phyloP scores from a whole-genome alignment of 306 rosid genomes.

The Cyamopsis tetragonoloba region DNA sequence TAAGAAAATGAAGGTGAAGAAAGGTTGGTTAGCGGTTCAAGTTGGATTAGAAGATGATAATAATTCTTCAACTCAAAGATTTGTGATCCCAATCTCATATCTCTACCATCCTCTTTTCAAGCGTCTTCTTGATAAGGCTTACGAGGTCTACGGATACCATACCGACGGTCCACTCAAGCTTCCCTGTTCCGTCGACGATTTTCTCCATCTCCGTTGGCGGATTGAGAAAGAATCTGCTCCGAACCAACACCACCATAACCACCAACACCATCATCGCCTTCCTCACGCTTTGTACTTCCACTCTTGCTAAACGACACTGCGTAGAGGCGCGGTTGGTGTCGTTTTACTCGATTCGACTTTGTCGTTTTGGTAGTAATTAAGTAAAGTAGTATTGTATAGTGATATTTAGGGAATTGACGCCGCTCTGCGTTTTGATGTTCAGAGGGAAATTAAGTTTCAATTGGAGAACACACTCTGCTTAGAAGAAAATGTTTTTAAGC shows the following conservation, averaged over 20 bases:
- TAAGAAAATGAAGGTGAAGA: slow-evolving; percentile 75
- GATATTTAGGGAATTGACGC: background rate
- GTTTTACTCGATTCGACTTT: too few species aligned
- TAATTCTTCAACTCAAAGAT: slow-evolving; percentile 31
- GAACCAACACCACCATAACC: slow-evolving; percentile 11
- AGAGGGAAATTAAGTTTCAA: slow-evolving; percentile 13
- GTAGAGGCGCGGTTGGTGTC: too few species aligned
- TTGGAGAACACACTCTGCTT: background rate
- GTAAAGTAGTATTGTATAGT: too few species aligned
- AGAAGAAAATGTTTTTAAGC: background rate
- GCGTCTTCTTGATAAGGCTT: slow-evolving; percentile 55
- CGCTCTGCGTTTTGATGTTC: slow-evolving; percentile 26
- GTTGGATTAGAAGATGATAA: slow-evolving; percentile 59
- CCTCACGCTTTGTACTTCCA: slow-evolving; percentile 43
- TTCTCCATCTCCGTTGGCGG: slow-evolving; percentile 59
- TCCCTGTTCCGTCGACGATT: slow-evolving; percentile 67
- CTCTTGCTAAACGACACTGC: slow-evolving; percentile 48
- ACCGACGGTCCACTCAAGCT: slow-evolving; percentile 67
- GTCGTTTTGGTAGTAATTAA: too few species aligned
- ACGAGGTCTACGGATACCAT: slow-evolving; percentile 68
- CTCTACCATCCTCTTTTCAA: slow-evolving; percentile 68
- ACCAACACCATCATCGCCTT: slow-evolving; percentile 31
- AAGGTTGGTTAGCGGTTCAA: slow-evolving; percentile 62
- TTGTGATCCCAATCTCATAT: slow-evolving; percentile 53
- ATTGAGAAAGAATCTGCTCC: slow-evolving; percentile 48